Evolutionary conservation across 2,329 filamentous ascomycete species (phyloP), one percentile per base, ranked within the genome.

Genomic region (Hymenoscyphus occultus): DNA sequence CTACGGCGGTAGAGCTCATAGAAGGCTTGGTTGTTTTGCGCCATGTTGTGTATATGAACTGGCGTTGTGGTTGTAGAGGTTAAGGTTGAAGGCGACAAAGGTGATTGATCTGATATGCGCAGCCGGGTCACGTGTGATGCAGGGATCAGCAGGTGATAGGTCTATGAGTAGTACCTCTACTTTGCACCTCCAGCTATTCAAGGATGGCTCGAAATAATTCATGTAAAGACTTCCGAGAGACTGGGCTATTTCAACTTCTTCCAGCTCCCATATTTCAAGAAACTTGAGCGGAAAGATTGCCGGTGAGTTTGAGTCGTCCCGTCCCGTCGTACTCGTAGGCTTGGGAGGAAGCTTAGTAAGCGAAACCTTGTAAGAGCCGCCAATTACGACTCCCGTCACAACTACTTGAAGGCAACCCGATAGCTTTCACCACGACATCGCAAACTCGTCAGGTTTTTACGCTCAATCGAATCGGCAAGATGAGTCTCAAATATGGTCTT

Each of bases 1-100:
- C 93, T 97, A 82, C 93, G 90, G 74, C 95, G 92, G 80, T 99
- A 99, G 76, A 99, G 89, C 86, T 99, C 95, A 80, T 98, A 99
- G 82, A 85, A 89, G 71, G 84, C 84, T 77, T 86, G 83, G 68
- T 78, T 78, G 67, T 77, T 79, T 59, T 80, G 78, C 65, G 84
- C 80, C 79, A 84, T 84, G 69, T 69, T 77, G 67, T 64, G 56
- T 64, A 39, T 68, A 56, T 61, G 40, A 60, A 56, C 13, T 54
- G 45, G 60, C 48, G 58, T 42, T 63, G 67, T 59, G 56, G 67
- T 65, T 71, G 71, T 65, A 62, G 67, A 62, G 35, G 65, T 63
- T 58, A 32, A 59, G 51, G 62, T 40, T 45, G 28, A 22, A 22
- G 58, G 62, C 68, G 68, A 70, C 67, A 54, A 19, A n/a, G 13